Evolutionary conservation across 1,284 basidiomycete genomes (phyloP), one percentile per base, ranked within the genome.

Genomic region (Coniferiporia weirii): DNA sequence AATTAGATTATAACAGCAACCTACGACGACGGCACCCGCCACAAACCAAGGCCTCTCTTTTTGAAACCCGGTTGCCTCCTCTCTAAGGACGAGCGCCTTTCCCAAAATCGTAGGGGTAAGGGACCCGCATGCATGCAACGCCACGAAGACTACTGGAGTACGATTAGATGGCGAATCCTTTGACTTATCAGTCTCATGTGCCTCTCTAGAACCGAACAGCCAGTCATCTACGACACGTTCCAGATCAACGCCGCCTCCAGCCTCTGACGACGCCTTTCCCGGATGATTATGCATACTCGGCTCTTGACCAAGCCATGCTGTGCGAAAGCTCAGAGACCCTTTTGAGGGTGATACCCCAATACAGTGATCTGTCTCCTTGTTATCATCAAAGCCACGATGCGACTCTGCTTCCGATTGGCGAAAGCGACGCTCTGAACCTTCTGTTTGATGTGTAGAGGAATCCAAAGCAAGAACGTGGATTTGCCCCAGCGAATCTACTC

Each of bases 61-160:
- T 13, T 40, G 19, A 38, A 5, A 27, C 27, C 46, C 36, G 48
- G 22, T 8, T 9, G 36, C 12, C 48, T 46, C 45, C 47, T 63
- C 22, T 60, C 59, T 51, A 50, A 67, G 60, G 54, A 70, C 51
- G 67, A 78, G 71, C 19, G 73, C 68, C 44, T 59, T 57, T 20
- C 76, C 75, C 43, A 80, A 57, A 7, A 80, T 73, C 60, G 79
- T 73, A 45, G 76, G 68, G 1, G 78, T 79, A 13, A 81, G 71
- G 3, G 79, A 78, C 4, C 79, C 79, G 59, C 75, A 79, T 5
- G 76, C 83, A 63, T 89, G 87, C 48, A 89, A 74, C 10, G 83
- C 87, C 34, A 88, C 79, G 52, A 89, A 72, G 35, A 85, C 69
- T 4, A 87, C 76, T 2, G 82, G 82, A 7, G 73, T 71, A 46